A percentile compares a stretch with the other conserved stretches of the same genome.
These are phyloP conservation scores for Daldinia bambusicola DNA, from an alignment of 495 filamentous ascomycete genomes.

Conservation along the genomic window DNA sequence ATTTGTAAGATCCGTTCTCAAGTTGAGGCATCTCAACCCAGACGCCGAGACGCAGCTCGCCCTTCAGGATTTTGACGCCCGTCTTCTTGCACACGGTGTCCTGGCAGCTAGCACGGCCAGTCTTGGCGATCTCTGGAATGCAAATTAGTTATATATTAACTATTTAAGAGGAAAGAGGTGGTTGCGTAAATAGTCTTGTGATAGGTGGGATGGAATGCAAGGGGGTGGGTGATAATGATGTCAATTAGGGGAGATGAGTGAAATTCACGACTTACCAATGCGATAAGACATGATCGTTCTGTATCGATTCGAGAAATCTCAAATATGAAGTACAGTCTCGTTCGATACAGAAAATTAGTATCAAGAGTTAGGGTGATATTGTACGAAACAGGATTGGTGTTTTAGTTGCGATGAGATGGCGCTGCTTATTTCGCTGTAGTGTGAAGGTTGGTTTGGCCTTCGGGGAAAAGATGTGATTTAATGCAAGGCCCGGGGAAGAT, in stretches of 20 bases:
- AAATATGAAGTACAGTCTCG: not conserved
- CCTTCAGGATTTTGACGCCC: conserved; percentile 77
- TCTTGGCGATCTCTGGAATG: conserved; percentile 67
- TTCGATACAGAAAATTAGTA: not conserved
- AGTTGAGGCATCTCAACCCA: conserved; percentile 64
- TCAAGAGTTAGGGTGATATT: not conserved
- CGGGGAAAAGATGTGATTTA: not conserved
- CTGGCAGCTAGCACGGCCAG: conserved; percentile 72
- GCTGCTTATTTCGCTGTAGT: not conserved
- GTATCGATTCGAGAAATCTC: not conserved
- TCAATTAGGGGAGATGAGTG: conserved; percentile 1
- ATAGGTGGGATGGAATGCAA: not conserved
- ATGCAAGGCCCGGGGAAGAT: not conserved
- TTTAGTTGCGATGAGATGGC: not conserved
- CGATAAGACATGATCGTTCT: conserved; percentile 49
- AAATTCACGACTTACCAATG: conserved; percentile 47
- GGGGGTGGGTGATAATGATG: not conserved
- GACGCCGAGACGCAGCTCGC: conserved; percentile 74
- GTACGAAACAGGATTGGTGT: not conserved
- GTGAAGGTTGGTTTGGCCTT: not conserved
- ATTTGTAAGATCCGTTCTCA: conserved; percentile 64
- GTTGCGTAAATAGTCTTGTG: not conserved
- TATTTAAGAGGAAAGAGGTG: not conserved
- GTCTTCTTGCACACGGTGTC: conserved; percentile 72
- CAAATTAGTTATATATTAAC: conserved; percentile 32